phyloP scores from a whole-genome alignment of 352 stramenopile species.

The Phytophthora syringae region DNA sequence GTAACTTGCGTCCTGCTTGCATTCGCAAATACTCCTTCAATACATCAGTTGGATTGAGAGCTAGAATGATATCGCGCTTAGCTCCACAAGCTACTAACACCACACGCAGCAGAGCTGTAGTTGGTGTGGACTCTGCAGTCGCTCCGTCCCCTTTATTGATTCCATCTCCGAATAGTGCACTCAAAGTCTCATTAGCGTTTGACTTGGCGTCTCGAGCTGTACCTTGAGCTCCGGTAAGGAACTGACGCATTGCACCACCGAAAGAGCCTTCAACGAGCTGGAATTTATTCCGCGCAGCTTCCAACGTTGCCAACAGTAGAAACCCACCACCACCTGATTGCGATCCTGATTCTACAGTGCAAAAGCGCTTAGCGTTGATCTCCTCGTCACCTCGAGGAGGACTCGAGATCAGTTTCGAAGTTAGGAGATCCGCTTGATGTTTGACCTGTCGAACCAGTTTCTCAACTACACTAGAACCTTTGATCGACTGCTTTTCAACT shows the following conservation, averaged over 20 bases:
- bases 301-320: slow-evolving; percentile 42
- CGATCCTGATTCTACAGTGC: slow-evolving; percentile 11
- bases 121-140: neutral
- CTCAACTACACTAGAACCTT: slow-evolving; percentile 24
- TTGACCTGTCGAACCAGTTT: slow-evolving; percentile 25
- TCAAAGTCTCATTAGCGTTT: slow-evolving; percentile 7
- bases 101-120: slow-evolving; percentile 37
- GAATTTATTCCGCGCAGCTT: slow-evolving; percentile 30
- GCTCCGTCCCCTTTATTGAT: neutral
- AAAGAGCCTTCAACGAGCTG: slow-evolving; percentile 37
- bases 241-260: slow-evolving; percentile 54
- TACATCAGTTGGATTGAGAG: slow-evolving; percentile 30
- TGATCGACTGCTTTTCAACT: slow-evolving; percentile 27
- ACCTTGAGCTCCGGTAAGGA: slow-evolving; percentile 50
- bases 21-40: slow-evolving; percentile 52
- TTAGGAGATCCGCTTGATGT: slow-evolving; percentile 12
- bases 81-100: slow-evolving; percentile 38
- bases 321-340: slow-evolving; percentile 51
- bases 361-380: slow-evolving; percentile 47
- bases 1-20: slow-evolving; percentile 33
- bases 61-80: slow-evolving; percentile 45
- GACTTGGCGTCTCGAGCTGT: slow-evolving; percentile 23
- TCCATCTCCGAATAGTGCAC: slow-evolving; percentile 11
- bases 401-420: slow-evolving; percentile 19
- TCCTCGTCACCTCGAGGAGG: slow-evolving; percentile 57